Evolutionary conservation across 2,329 filamentous ascomycete genomes (phyloP), one percentile per base, ranked within the genome.

Genomic region (Apiospora kogelbergensis): DNA sequence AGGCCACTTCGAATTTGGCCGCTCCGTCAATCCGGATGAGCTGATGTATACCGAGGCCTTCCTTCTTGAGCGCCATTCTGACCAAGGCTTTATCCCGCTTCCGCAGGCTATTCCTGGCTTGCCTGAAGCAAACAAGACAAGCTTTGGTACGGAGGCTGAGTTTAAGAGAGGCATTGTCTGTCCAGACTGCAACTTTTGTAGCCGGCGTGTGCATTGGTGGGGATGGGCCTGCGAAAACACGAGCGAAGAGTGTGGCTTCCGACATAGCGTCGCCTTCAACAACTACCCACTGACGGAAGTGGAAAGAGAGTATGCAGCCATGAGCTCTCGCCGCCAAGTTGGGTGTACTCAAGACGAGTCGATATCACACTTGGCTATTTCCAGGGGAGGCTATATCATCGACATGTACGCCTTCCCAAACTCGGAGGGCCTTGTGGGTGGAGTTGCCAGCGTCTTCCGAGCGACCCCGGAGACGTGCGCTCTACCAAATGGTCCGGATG

Each of bases 141-240:
- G 78, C 0, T 79, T 80, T 17, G 84, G 86, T 3, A 84, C 86
- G 0, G 84, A 87, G 13, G 79, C 81, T 2, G 77, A 81, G 10
- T 88, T 86, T 68, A 90, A 88, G 74, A 82, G 83, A 66, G 92
- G 91, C 0, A 86, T 93, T 63, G 87, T 91, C 1, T 95, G 92
- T 72, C 89, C 88, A 0, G 70, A 79, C 1, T 94, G 92, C 71
- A 80, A 83, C 0, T 84, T 87, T 48, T 93, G 91, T 73, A 89
- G 84, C 53, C 84, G 88, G 2, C 84, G 91, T 1, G 81, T 85
- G 17, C 78, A 83, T 30, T 94, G 91, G 90, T 79, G 78, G 6
- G 83, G 84, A 1, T 93, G 90, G 90, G 78, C 80, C 33, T 94
- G 91, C 70, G 81, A 84, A 57, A 86, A 83, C 17, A 20, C 33